Evolutionary conservation across 441 rosid genomes (phyloP).

Genomic region (Erysimum cheiri): DNA sequence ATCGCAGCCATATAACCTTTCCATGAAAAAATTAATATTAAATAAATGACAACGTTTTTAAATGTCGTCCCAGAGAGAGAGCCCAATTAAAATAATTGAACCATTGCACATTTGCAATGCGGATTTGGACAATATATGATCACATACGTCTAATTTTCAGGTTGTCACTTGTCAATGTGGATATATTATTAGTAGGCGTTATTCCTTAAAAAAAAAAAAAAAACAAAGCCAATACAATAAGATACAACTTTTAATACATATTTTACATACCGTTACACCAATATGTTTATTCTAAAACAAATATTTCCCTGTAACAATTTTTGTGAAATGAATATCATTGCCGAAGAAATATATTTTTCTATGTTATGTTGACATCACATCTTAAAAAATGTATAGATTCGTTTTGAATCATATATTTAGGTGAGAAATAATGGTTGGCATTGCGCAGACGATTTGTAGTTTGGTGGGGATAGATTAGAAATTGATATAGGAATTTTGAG

Average conservation of each 20-base stretch:
- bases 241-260: background rate
- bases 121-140: background rate
- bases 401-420: background rate
- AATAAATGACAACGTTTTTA: background rate
- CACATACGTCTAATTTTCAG: background rate
- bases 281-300: background rate
- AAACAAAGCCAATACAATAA: background rate
- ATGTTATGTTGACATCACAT: background rate
- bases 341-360: too few relatives aligned
- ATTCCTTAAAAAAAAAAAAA: background rate
- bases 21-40: background rate
- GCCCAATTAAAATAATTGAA: background rate
- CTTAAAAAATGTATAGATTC: conserved; percentile 8
- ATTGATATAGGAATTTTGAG: background rate
- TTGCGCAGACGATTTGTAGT: conserved; percentile 29
- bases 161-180: conserved; percentile 1
- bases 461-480: conserved; percentile 43
- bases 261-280: background rate
- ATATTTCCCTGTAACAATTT: background rate
- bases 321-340: background rate
- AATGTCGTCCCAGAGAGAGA: background rate
- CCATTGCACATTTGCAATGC: background rate
- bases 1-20: background rate
- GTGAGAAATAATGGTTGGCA: conserved; percentile 9
- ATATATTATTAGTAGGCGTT: background rate